phyloP scores from a whole-genome alignment of 78 protist genomes.

The Emiliania huxleyi region DNA sequence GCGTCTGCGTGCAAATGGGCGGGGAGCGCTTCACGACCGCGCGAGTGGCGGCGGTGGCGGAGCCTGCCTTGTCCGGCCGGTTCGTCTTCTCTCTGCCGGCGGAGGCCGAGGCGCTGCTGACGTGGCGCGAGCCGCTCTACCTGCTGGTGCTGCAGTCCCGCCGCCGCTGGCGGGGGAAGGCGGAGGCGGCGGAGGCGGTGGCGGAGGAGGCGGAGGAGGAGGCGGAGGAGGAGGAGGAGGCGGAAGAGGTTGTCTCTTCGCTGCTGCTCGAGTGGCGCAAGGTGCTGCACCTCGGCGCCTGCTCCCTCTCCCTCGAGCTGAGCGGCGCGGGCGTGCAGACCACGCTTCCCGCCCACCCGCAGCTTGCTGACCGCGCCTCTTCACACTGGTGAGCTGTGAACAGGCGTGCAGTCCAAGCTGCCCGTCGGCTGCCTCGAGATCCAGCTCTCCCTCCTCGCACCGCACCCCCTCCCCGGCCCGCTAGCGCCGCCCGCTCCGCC shows the following conservation, averaged over 20 bases:
- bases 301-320: background rate
- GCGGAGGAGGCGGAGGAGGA: too few relatives aligned
- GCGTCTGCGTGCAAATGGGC: background rate
- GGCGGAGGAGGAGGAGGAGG: too few relatives aligned
- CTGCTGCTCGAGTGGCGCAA: constrained; percentile 16
- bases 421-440: background rate
- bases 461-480: too few relatives aligned
- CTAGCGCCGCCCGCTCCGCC: background rate
- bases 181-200: too few relatives aligned
- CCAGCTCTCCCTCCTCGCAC: background rate
- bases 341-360: too few relatives aligned
- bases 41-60: too few relatives aligned
- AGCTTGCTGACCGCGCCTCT: too few relatives aligned
- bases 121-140: background rate
- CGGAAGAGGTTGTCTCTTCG: background rate
- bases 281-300: background rate
- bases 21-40: background rate
- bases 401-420: background rate
- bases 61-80: too few relatives aligned
- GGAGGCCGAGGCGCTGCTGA: background rate
- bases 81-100: too few relatives aligned
- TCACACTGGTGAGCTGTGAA: too few relatives aligned
- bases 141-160: background rate
- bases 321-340: background rate
- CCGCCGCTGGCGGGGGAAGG: too few relatives aligned